These are phyloP conservation scores for Monosporozyma solicola DNA, from an alignment of 805 yeast genomes.

Conservation along the genomic window DNA sequence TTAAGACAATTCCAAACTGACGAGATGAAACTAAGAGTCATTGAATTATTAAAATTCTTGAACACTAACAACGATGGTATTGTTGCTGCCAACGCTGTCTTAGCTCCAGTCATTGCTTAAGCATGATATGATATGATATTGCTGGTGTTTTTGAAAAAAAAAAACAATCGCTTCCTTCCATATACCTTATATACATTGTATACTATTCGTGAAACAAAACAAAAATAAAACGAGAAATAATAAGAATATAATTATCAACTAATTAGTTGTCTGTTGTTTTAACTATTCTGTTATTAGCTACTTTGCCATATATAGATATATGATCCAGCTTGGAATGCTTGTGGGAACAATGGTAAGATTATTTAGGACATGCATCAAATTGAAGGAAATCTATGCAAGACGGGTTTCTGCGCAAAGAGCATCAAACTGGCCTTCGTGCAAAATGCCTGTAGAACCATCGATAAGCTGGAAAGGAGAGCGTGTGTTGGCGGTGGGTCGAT, in stretches of 20 bases:
- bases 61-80: conserved; percentile 56
- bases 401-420: not conserved
- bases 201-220: not conserved
- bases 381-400: not conserved
- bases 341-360: too few relatives aligned
- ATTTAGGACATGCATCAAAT: not conserved
- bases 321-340: too few relatives aligned
- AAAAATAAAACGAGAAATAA: not conserved
- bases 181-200: not conserved
- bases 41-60: conserved; percentile 64
- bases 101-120: conserved; percentile 31
- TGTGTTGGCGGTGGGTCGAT: too few relatives aligned
- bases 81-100: conserved; percentile 39
- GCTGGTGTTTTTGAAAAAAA: not conserved
- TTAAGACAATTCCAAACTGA: conserved; percentile 69
- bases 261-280: too few relatives aligned
- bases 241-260: too few relatives aligned
- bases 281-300: not conserved
- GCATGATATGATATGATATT: not conserved
- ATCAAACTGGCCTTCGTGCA: too few relatives aligned
- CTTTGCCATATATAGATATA: not conserved
- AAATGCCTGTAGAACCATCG: too few relatives aligned
- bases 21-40: conserved; percentile 54
- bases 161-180: not conserved
- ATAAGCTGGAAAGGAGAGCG: too few relatives aligned